A percentile compares a stretch with the other conserved stretches of the same genome.
These are phyloP conservation scores for Polygonum aviculare DNA, from an alignment of 148 eudicot genomes.

Conservation along the genomic window DNA sequence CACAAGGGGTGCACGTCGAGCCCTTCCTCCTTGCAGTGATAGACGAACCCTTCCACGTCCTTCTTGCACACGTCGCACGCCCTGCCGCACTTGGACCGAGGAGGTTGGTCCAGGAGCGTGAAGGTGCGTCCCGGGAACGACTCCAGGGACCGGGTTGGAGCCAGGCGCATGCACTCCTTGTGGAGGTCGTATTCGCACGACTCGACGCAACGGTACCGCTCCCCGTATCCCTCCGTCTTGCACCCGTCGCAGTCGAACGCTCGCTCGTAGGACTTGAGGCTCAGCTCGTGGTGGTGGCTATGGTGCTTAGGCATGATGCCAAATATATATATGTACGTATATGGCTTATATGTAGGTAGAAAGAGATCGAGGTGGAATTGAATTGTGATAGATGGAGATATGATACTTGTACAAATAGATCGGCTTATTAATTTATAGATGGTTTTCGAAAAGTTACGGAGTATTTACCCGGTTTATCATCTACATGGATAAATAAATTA, in stretches of 20 bases:
- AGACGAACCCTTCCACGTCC: constrained; percentile 11
- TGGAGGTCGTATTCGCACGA: not conserved
- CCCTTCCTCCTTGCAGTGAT: constrained; percentile 8
- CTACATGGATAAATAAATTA: too few relatives aligned
- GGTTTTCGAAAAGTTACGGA: too few relatives aligned
- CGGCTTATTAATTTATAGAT: too few relatives aligned
- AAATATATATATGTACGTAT: too few relatives aligned
- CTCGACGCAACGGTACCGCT: not conserved
- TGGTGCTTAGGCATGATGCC: not conserved
- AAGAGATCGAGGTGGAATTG: too few relatives aligned
- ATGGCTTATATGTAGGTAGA: too few relatives aligned
- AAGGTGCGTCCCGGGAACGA: not conserved
- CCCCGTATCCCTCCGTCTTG: not conserved
- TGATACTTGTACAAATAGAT: too few relatives aligned
- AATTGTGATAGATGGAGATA: too few relatives aligned
- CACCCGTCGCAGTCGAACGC: not conserved
- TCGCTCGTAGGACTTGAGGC: not conserved
- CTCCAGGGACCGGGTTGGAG: not conserved
- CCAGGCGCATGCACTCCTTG: not conserved
- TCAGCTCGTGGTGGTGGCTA: not conserved
- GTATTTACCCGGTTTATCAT: too few relatives aligned
- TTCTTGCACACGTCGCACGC: constrained; percentile 16
- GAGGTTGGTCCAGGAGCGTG: not conserved
- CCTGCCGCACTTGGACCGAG: not conserved
- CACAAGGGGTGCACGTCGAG: constrained; percentile 18